A percentile compares a stretch with the other conserved stretches of the same genome.
Evolutionary conservation across 768 basidiomycete species (phyloP).

Genomic region (Lentinula lateritia): DNA sequence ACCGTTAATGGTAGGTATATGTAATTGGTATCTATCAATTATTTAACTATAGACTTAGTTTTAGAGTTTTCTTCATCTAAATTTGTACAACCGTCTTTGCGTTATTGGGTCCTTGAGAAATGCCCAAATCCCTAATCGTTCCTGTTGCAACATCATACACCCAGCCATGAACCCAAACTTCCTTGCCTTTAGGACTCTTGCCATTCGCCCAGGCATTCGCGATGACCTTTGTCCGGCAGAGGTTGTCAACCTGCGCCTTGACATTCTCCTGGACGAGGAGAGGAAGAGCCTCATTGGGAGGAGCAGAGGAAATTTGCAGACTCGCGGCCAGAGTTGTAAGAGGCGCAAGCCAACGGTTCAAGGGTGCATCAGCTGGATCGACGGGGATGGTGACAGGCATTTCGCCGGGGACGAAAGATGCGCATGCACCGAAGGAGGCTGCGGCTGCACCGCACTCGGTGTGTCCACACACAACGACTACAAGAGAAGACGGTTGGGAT

Average conservation of each 20-base stretch:
- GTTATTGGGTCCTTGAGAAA: conserved; percentile 33
- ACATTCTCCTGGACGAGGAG: conserved; percentile 57
- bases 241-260: conserved; percentile 44
- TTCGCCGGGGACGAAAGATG: conserved; percentile 21
- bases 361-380: conserved; percentile 35
- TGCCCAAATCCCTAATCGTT: conserved; percentile 47
- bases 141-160: conserved; percentile 63
- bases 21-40: background rate
- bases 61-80: background rate
- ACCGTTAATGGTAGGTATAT: conserved; percentile 6
- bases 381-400: conserved; percentile 28
- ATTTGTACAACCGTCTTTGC: background rate
- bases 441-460: conserved; percentile 75
- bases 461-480: conserved; percentile 82
- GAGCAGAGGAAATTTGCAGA: conserved; percentile 34
- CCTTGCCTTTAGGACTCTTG: conserved; percentile 33
- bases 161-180: conserved; percentile 65
- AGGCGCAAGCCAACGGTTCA: conserved; percentile 70
- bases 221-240: conserved; percentile 42
- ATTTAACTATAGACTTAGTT: background rate
- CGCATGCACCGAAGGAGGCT: conserved; percentile 41
- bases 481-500: conserved; percentile 25
- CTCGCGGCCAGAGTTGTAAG: conserved; percentile 48
- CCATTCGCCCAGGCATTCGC: conserved; percentile 39
- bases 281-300: conserved; percentile 33